Evolutionary conservation across 2,329 filamentous ascomycete genomes (phyloP), one percentile per base, ranked within the genome.

Genomic region (Xylaria sp.): DNA sequence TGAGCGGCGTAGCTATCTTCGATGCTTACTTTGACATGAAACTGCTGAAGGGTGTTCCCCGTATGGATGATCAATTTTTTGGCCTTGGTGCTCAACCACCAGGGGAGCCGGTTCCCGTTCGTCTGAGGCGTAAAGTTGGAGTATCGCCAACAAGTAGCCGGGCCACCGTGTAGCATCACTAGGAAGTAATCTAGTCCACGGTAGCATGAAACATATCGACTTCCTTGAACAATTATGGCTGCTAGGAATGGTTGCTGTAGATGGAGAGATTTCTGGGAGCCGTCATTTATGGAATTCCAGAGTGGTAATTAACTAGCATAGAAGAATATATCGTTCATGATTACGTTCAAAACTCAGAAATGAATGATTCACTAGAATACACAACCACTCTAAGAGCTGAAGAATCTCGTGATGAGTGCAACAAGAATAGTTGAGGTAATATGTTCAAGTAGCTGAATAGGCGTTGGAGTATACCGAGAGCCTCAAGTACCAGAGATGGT

Each of bases 11-110:
- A 20, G 63, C 63, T 18, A 46, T 66, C 6, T 63, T 63, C 15
- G 61, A 39, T 64, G 28, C 51, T 60, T 31, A 70, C 52, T 56
- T 67, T 64, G 61, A 63, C 6, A 63, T 63, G 61, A 54, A 63
- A 41, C n/a, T 58, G 23, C 18, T 63, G 43, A 63, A 58, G 5
- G 64, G 52, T 3, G 12, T 43, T 6, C 64, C 64, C 7, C 33
- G 59, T 28, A 46, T 67, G 58, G 52, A 67, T 46, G 52, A 67
- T 25, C 13, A 28, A 33, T 67, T 67, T 18, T 67, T 39, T 20
- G 64, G 59, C 20, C 52, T 67, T 0, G 64, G 64, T 15, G 64
- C 64, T 23, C 59, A 67, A 28, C 64, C 64, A 10, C 52, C 52
- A 3, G 64, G 57, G 13, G 64, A 66, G 23, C 64, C 48, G 18